phyloP scores from a whole-genome alignment of 768 basidiomycete genomes.

The Dendrothele bispora region DNA sequence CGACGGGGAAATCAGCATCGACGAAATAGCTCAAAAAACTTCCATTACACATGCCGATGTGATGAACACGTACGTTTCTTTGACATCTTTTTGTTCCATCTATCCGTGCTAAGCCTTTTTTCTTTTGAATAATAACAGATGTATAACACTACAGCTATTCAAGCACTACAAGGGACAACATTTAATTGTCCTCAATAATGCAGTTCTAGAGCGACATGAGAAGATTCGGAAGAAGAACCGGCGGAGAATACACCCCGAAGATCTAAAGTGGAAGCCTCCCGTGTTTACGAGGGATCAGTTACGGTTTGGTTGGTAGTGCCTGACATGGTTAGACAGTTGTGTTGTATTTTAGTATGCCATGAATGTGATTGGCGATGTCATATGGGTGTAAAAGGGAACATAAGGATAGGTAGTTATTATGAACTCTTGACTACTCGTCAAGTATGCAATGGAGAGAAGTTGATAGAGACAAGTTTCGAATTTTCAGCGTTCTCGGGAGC shows the following conservation, averaged over 20 bases:
- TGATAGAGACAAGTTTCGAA: no score
- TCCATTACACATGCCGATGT: conserved; percentile 94
- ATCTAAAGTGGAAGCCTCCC: conserved; percentile 92
- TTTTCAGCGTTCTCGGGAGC: no score
- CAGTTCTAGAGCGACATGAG: conserved; percentile 88
- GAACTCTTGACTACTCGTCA: no score
- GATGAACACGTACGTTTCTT: conserved; percentile 88
- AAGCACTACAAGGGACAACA: conserved; percentile 96
- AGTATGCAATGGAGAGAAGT: no score
- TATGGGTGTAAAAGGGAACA: no score
- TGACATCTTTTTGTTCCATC: conserved; percentile 2
- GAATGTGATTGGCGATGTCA: no score
- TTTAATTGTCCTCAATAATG: conserved; percentile 88
- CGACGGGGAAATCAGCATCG: conserved; percentile 84
- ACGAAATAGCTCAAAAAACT: conserved; percentile 96
- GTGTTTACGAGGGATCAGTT: conserved; percentile 89
- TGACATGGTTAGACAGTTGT: no score
- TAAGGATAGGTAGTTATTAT: no score
- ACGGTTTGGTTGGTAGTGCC: conserved; percentile 66
- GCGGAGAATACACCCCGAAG: conserved; percentile 75
- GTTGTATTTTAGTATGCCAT: no score
- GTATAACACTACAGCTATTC: conserved; percentile 91
- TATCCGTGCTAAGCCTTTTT: conserved; percentile 12
- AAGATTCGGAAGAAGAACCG: conserved; percentile 79
- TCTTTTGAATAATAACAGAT: conserved; percentile 46